Base-by-base conservation (phyloP, 106 monocot genomes). In the Dendrobium chrysotoxum region DNA sequence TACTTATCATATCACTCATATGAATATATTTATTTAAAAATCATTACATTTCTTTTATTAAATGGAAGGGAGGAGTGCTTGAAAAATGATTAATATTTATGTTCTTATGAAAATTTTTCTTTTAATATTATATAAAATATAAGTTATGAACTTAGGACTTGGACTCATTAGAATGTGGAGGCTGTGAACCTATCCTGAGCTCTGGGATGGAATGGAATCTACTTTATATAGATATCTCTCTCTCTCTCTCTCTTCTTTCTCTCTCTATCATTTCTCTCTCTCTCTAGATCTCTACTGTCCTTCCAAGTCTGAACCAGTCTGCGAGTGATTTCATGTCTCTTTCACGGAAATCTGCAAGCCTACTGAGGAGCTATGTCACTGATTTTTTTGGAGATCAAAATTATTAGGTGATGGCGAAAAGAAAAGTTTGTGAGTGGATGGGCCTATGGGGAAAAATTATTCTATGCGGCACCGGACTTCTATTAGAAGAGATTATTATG, bases 291-390 rank as follows among this genome's bases (percentile, higher is more conserved):
- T 77, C 77, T 77, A 46, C 16, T 26, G 28, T n/a, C 28, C 47
- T 47, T 3, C 13, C 53, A 31, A 21, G 26, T 2, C 39, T 18
- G 58, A 21, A 76, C 8, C 75, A 47, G 75, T 74, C 74, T 76
- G 26, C 26, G 46, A 76, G 46, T 64, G 17, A 75, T 58, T 58
- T 75, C 75, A 40, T n/a, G 81, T 81, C 81, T 57, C 42, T 81
- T 81, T 81, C 75, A 61, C 40, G 42, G 16, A 81, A 75, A 61
- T 81, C 75, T 81, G 81, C 75, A 46, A 46, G 13, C 31, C 70
- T 70, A 70, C 70, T 1, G 64, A 21, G 9, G 23, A 64, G 25
- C 64, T 64, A 10, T 25, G 23, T 1, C 21, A 17, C 5, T 57
- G 54, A 20, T 55, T 55, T 55, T 9, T 13, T 2, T 50, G 61